Conservation (phyloP, 305 asterid species). For the Rubia tinctorum region DNA sequence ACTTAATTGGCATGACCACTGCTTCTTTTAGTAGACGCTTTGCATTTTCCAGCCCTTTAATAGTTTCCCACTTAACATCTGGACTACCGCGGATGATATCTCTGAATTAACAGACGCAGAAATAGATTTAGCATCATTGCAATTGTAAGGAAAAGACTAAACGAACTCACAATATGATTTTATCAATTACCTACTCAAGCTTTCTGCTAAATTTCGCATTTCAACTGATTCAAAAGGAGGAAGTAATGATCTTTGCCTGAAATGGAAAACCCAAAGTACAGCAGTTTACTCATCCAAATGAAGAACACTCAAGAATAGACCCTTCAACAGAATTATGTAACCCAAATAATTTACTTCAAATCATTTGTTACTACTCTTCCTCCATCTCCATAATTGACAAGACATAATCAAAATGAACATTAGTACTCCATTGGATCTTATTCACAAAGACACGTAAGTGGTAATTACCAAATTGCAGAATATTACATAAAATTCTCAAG, state of each 20-base stretch:
- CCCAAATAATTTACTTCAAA: neutral
- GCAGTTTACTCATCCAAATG: constrained; percentile 10
- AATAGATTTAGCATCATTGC: constrained; percentile 8
- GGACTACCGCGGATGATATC: constrained; percentile 94
- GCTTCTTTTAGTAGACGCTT: constrained; percentile 91
- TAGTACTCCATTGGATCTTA: no score
- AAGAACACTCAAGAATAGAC: neutral
- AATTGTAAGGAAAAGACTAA: neutral
- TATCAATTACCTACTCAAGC: constrained; percentile 74
- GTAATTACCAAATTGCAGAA: neutral
- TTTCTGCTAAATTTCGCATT: constrained; percentile 84
- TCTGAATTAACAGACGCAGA: constrained; percentile 39
- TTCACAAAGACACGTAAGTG: neutral
- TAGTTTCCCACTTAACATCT: constrained; percentile 86
- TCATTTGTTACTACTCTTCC: neutral
- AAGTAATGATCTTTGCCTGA: constrained; percentile 76
- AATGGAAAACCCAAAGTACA: constrained; percentile 23
- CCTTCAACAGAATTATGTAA: neutral
- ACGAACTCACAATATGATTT: neutral
- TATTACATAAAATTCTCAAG: neutral
- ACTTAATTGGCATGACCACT: constrained; percentile 97
- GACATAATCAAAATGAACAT: neutral
- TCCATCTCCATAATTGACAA: neutral
- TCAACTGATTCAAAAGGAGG: constrained; percentile 95
- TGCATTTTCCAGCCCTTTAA: constrained; percentile 91